A percentile compares a stretch with the other conserved stretches of the same genome.
Conservation (phyloP, 352 stramenopile species). For the Phytophthora multivora region DNA sequence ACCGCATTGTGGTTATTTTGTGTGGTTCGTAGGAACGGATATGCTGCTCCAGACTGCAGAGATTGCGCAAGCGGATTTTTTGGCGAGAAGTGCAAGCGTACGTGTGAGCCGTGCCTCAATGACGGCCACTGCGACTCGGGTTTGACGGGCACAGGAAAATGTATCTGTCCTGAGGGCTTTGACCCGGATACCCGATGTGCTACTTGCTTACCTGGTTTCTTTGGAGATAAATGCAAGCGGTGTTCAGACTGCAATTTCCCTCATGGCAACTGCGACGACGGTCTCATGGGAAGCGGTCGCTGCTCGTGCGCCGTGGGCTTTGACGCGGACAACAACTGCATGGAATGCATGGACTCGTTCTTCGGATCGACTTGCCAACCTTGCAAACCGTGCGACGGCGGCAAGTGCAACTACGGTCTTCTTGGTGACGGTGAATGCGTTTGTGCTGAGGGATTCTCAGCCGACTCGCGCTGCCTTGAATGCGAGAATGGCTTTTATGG, state of each 20-base stretch:
- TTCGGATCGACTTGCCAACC: slow-evolving; percentile 72
- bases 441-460: slow-evolving; percentile 80
- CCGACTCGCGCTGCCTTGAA: slow-evolving; percentile 75
- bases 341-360: slow-evolving; percentile 87
- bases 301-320: slow-evolving; percentile 89
- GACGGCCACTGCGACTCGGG: slow-evolving; percentile 75
- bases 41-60: slow-evolving; percentile 70
- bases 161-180: slow-evolving; percentile 74
- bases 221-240: slow-evolving; percentile 66
- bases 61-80: slow-evolving; percentile 72
- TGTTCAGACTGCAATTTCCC: slow-evolving; percentile 87
- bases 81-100: slow-evolving; percentile 49
- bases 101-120: slow-evolving; percentile 79
- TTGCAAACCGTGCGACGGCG: slow-evolving; percentile 82
- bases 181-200: slow-evolving; percentile 75
- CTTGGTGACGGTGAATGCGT: slow-evolving; percentile 78
- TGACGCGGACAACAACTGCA: slow-evolving; percentile 69
- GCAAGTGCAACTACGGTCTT: slow-evolving; percentile 81
- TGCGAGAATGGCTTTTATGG: slow-evolving; percentile 78
- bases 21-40: slow-evolving; percentile 40
- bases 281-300: slow-evolving; percentile 72
- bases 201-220: slow-evolving; percentile 81
- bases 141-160: slow-evolving; percentile 62
- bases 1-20: slow-evolving; percentile 1
- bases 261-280: slow-evolving; percentile 85